phyloP scores from a whole-genome alignment of 768 basidiomycete species.

The Dictyophora rubrovolvata region DNA sequence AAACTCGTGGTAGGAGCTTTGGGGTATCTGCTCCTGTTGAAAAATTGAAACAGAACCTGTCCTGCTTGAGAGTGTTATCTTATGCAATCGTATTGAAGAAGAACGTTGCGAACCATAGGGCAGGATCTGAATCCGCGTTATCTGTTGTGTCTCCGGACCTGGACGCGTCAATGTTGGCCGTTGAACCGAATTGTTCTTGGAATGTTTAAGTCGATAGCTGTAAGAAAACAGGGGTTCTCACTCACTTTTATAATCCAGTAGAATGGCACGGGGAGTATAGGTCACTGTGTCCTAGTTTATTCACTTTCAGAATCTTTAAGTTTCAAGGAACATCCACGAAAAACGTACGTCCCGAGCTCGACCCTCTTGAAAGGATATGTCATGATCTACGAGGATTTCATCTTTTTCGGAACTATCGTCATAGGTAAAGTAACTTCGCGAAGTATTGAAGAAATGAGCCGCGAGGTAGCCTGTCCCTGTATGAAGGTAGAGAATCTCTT shows the following conservation, averaged over 20 bases:
- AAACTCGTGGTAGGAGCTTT: conserved; percentile 44
- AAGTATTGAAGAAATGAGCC: conserved; percentile 77
- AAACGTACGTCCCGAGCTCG: conserved; percentile 36
- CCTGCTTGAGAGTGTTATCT: conserved; percentile 26
- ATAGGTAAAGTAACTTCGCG: conserved; percentile 56
- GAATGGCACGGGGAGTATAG: conserved; percentile 53
- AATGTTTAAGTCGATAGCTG: conserved; percentile 5
- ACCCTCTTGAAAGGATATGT: conserved; percentile 61
- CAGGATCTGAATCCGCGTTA: conserved; percentile 19
- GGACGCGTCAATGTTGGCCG: conserved; percentile 31
- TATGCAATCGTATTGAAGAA: neutral
- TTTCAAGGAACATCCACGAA: neutral
- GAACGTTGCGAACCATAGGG: conserved; percentile 7
- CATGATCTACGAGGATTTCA: conserved; percentile 36
- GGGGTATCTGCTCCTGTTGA: conserved; percentile 41
- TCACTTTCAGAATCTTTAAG: no score
- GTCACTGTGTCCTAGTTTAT: conserved; percentile 13
- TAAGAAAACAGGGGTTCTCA: neutral
- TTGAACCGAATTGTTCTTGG: conserved; percentile 57
- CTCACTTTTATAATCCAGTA: conserved; percentile 60
- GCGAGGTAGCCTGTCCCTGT: conserved; percentile 63
- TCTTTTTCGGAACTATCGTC: conserved; percentile 13
- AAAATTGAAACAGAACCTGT: conserved; percentile 37
- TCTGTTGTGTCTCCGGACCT: conserved; percentile 21
- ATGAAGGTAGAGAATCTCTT: conserved; percentile 72